Evolutionary conservation across 73 alveolate genomes (phyloP).

Genomic region (Paramecium sonneborni): DNA sequence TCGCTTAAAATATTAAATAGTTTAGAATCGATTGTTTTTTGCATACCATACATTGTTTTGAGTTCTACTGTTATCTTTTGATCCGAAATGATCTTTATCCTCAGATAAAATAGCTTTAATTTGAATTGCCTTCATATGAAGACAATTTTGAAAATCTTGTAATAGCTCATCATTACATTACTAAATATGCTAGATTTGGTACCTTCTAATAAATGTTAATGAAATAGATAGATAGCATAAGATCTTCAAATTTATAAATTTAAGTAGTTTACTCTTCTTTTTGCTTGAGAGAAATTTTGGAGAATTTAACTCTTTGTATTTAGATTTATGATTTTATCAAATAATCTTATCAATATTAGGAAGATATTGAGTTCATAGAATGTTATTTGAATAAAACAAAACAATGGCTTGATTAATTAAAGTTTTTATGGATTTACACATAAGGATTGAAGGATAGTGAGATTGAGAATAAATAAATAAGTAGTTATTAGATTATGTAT

Average conservation of each 20-base stretch:
- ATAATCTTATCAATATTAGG: background rate
- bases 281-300: background rate
- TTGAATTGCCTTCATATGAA: background rate
- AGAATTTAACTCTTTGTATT: background rate
- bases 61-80: slow-evolving; percentile 24
- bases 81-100: background rate
- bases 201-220: background rate
- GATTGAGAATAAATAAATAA: background rate
- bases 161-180: background rate
- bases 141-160: background rate
- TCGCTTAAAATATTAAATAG: background rate
- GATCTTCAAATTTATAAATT: background rate
- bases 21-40: slow-evolving; percentile 14
- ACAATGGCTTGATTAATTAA: background rate
- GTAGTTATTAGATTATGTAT: background rate
- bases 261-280: background rate
- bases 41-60: background rate
- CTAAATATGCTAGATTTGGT: background rate
- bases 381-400: background rate
- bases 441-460: slow-evolving; percentile 2
- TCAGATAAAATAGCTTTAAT: background rate
- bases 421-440: background rate
- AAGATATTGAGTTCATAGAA: background rate
- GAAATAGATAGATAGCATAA: background rate
- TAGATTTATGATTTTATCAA: background rate